Base-by-base conservation (phyloP, 2,329 filamentous ascomycete genomes). In the Verticillium nonalfalfae region DNA sequence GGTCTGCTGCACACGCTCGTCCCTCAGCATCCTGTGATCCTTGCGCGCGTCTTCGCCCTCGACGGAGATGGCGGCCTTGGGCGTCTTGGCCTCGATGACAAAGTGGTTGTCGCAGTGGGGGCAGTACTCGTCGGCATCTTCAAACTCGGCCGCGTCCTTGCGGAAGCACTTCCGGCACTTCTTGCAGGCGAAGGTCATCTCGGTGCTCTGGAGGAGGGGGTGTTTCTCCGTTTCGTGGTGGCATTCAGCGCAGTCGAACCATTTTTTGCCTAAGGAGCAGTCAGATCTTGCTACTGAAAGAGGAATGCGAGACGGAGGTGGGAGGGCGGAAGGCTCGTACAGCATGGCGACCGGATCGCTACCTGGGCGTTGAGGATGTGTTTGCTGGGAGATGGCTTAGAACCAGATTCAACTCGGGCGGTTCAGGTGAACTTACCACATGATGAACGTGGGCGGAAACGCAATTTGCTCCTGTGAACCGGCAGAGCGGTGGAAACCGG, bases 31-130 rank as follows among this genome's bases (percentile, higher is more conserved):
- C 78, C 90, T 86, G 70, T 85, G 86, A 76, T 99, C 91, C 68
- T 93, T 84, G 63, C 95, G 83, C 3, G 88, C 88, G 77, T 99
- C 96, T 65, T 96, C 94, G 64, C 94, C 91, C 79, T 99, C 95
- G 59, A 99, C 85, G 67, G 93, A 86, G 59, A 99, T 78, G 39
- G 90, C 85, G 10, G 93, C 85, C 76, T 96, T 90, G 26, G 95
- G 91, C 4, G 89, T 91, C 68, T 90, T 77, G 59, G 95, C 96
- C 4, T 98, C 93, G 66, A 99, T 82, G 45, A 99, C 90, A 72
- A 93, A 99, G 77, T 99, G 96, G 79, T 99, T 99, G 74, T 99
- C 95, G 81, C 95, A 99, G 79, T 97, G 91, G 26, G 95, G 96
- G 81, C 95, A 99, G 82, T 96, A 99, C 75, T 99, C 96, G 79